Evolutionary conservation across 306 rosid species (phyloP).

Genomic region (Glycyrrhiza uralensis): DNA sequence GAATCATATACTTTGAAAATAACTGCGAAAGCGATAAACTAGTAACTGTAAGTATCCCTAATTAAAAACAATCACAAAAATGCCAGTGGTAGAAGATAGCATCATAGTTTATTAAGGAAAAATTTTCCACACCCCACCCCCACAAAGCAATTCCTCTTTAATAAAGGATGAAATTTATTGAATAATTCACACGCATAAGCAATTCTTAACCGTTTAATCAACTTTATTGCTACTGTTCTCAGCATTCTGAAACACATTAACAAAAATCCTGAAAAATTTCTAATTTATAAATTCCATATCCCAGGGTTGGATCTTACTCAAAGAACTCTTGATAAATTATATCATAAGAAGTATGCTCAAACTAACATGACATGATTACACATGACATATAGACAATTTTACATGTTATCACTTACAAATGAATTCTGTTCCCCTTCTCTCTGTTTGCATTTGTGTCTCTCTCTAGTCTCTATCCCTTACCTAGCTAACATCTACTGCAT

Average conservation of each 20-base stretch:
- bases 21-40: constrained; percentile 40
- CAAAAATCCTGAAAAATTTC: neutral
- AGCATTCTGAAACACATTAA: neutral
- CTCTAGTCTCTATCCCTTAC: neutral
- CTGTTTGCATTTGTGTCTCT: neutral
- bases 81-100: neutral
- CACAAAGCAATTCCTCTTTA: neutral
- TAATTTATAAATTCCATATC: neutral
- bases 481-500: neutral
- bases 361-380: neutral
- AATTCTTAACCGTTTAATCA: neutral
- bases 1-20: constrained; percentile 87
- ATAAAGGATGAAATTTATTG: neutral
- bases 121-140: neutral
- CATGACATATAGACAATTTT: neutral
- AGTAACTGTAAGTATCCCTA: neutral
- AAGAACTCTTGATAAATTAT: neutral
- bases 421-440: neutral
- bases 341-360: neutral
- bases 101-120: neutral
- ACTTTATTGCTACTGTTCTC: neutral
- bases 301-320: neutral
- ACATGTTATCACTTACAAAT: neutral
- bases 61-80: constrained; percentile 9
- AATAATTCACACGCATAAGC: neutral